Evolutionary conservation across 306 rosid species (phyloP), one percentile per base, ranked within the genome.

Genomic region (Sophora flavescens): DNA sequence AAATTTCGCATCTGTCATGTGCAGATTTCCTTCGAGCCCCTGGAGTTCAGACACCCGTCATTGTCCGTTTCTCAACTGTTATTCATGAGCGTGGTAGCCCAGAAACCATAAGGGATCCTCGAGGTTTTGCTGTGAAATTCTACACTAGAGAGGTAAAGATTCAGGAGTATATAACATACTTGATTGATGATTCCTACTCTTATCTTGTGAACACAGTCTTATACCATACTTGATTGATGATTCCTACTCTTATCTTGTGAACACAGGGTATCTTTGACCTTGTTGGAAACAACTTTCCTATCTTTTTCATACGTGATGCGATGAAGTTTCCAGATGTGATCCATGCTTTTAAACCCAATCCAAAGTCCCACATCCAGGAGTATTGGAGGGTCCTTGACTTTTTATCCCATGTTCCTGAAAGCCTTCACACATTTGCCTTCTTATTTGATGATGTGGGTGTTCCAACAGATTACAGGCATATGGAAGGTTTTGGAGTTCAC

Each of bases 21-120:
- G 98, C 98, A 2, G 98, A 94, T 83, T 94, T 94, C 87, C 97
- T 94, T 47, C 89, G 97, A 15, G 94, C 91, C 58, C 96, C 97
- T 28, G 98, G 97, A 56, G 98, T 91, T 80, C 98, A 94, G 89
- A 94, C 98, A 28, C 97, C 98, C 14, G 87, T 94, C 30, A 90
- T 94, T 70, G 95, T 94, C 28, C 97, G 97, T 68, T 94, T 94
- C 86, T 94, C 97, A 3, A 94, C 98, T 63, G 97, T 91, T 56
- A 91, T 91, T 81, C 98, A 91, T 58, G 98, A 94, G 86, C 97
- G 97, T 72, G 98, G 97, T 73, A 94, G 98, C 88, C 98, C 98
- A 67, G 98, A 94, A 85, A 89, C 97, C 58, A 56, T 91, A 76
- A 88, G 96, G 78, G 97, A 91, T 69, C 96, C 97, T 71, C 89